Percentiles rank a stretch among this genome's conserved stretches.
These are phyloP conservation scores for Penicillium waksmanii DNA, from an alignment of 495 filamentous ascomycete genomes.

Conservation along the genomic window DNA sequence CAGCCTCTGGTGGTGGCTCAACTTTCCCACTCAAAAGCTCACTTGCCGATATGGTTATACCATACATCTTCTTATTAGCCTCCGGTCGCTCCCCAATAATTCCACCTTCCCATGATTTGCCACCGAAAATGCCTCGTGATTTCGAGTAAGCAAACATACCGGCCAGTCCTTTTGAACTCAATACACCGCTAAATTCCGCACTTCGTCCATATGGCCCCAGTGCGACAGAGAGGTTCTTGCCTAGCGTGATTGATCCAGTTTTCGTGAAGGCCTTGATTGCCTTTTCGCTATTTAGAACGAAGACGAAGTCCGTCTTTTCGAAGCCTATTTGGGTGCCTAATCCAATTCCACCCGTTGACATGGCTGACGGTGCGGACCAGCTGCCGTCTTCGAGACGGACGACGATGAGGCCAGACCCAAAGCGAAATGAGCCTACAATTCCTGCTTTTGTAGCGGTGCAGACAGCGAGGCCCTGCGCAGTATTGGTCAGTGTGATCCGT, in stretches of 20 bases:
- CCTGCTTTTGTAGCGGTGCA: constrained; percentile 89
- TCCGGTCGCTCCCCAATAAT: constrained; percentile 2
- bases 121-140: constrained; percentile 9
- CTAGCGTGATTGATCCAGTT: constrained; percentile 9
- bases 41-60: background rate
- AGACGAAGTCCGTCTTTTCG: constrained; percentile 12
- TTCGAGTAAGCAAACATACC: constrained; percentile 14
- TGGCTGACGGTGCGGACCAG: constrained; percentile 67
- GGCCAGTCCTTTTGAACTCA: background rate
- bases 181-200: constrained; percentile 1
- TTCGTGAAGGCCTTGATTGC: constrained; percentile 4
- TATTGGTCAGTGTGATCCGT: constrained; percentile 17
- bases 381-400: constrained; percentile 78
- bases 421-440: constrained; percentile 81
- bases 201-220: constrained; percentile 10
- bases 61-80: constrained; percentile 12
- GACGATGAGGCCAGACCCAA: constrained; percentile 86
- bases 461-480: constrained; percentile 75
- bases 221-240: constrained; percentile 7
- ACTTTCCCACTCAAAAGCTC: constrained; percentile 4
- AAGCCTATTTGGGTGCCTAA: constrained; percentile 7
- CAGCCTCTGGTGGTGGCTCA: background rate
- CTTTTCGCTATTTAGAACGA: constrained; percentile 5
- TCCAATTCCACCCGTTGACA: constrained; percentile 9
- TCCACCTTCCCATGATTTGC: constrained; percentile 8